A percentile compares a stretch with the other conserved stretches of the same genome.
phyloP scores from a whole-genome alignment of 2,329 filamentous ascomycete species.

The Aspergillus neoniger region DNA sequence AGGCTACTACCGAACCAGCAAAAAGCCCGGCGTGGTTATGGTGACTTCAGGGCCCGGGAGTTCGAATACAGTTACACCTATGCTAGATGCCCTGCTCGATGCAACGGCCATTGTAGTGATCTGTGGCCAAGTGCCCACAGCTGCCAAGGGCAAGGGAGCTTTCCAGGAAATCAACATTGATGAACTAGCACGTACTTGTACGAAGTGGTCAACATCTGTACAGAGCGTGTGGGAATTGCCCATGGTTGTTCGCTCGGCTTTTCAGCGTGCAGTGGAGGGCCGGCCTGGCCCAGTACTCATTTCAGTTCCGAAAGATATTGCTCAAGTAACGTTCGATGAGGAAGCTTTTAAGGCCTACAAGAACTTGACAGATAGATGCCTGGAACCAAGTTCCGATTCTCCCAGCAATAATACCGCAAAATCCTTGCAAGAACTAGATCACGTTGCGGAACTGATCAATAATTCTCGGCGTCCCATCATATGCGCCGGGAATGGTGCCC shows the following conservation, averaged over 20 bases:
- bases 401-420: conserved; percentile 68
- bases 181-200: conserved; percentile 86
- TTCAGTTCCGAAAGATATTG: conserved; percentile 91
- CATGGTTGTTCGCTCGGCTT: conserved; percentile 88
- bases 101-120: conserved; percentile 93
- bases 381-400: conserved; percentile 44
- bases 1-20: conserved; percentile 86
- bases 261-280: conserved; percentile 89
- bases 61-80: conserved; percentile 90
- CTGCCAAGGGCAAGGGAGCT: conserved; percentile 83
- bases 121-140: conserved; percentile 82
- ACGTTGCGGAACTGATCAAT: conserved; percentile 78
- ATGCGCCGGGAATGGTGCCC: conserved; percentile 84
- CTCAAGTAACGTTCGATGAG: conserved; percentile 78
- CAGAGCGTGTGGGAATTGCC: conserved; percentile 88
- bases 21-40: conserved; percentile 87
- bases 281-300: conserved; percentile 89
- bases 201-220: conserved; percentile 97
- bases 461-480: conserved; percentile 86
- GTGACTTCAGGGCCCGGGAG: conserved; percentile 93
- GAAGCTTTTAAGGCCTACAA: no score
- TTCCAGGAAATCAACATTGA: conserved; percentile 94
- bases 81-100: conserved; percentile 90
- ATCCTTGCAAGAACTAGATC: conserved; percentile 67
- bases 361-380: conserved; percentile 50